phyloP scores from a whole-genome alignment of 225 moss, liverwort and hornwort species.

The Bryoerythrophyllum caledonicum region DNA sequence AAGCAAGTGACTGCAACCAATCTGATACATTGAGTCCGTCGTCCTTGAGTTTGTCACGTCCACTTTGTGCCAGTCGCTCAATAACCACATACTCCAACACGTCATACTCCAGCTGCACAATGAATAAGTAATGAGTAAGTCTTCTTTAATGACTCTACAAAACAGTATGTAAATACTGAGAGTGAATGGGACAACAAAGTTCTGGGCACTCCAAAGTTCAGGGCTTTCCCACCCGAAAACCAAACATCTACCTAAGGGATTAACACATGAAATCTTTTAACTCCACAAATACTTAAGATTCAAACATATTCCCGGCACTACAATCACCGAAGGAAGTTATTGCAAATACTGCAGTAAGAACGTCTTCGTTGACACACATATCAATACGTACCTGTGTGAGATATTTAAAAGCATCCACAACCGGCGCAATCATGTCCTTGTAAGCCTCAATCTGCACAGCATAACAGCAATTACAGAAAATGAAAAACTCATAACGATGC shows the following conservation, averaged over 20 bases:
- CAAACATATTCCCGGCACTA: slow-evolving; percentile 1
- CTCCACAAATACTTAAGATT: too few species aligned
- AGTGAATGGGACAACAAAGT: too few species aligned
- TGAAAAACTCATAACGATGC: too few species aligned
- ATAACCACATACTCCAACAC: slow-evolving; percentile 99
- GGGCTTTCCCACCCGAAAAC: slow-evolving; percentile 12
- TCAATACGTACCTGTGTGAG: slow-evolving; percentile 78
- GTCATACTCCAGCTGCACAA: slow-evolving; percentile 94
- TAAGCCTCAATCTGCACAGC: slow-evolving; percentile 93
- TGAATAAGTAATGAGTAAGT: slow-evolving; percentile 1
- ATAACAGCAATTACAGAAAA: too few species aligned
- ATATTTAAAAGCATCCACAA: slow-evolving; percentile 98
- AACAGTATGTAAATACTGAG: too few species aligned
- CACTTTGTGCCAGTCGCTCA: slow-evolving; percentile 90
- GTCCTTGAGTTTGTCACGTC: slow-evolving; percentile 97
- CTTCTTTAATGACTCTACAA: too few species aligned
- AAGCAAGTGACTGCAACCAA: slow-evolving; percentile 99
- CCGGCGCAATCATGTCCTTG: slow-evolving; percentile 99
- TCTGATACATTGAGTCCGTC: slow-evolving; percentile 98
- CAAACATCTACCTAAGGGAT: slow-evolving; percentile 17
- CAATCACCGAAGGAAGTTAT: neutral
- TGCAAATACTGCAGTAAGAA: slow-evolving; percentile 3
- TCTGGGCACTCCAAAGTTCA: slow-evolving; percentile 21
- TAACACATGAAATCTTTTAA: neutral
- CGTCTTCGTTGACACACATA: slow-evolving; percentile 4